Evolutionary conservation across 1,284 basidiomycete genomes (phyloP), one percentile per base, ranked within the genome.

Genomic region (Cryptococcus depauperatus): DNA sequence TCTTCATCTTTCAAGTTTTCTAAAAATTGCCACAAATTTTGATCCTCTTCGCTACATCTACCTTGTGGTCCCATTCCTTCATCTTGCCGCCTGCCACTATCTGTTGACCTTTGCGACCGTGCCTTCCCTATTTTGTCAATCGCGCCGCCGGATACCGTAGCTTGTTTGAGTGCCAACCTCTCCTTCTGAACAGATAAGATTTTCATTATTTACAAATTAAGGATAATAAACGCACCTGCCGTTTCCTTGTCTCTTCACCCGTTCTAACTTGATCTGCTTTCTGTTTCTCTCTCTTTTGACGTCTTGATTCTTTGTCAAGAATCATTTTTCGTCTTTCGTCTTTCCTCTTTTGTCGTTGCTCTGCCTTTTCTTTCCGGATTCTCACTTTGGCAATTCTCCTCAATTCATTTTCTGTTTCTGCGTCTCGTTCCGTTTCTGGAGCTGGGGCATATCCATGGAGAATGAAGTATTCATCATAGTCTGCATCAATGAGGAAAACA

Each of bases 381-480:
- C 62, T 47, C 18, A 44, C 35, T 5, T 61, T 48, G 7, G 61
- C 66, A 37, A 67, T 64, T 21, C 48, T 55, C 47, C 66, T 59
- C 22, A 68, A 42, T 7, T 48, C 42, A 8, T 32, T 23, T 9
- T 34, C 37, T 3, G 32, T 51, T 14, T 48, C 43, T 3, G 44
- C 48, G 25, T 64, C 59, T 16, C 56, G 56, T 7, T 61, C 62
- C n/a, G n/a, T n/a, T 3, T 37, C 35, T 13, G 21, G 9, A 21
- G 61, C 59, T 3, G 61, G 47, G 3, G 50, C 51, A 9, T 41
- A 41, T 1, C 63, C 66, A 43, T 62, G 59, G 34, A 55, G 46
- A n/a, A 59, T 19, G 32, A 61, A 58, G 46, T 62, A 69, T 32
- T 65, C 63, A 26, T 66, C 62, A 29, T 49, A 57, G 41, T 70